Conservation (phyloP, 2,329 filamentous ascomycete species). For the Hypoxylon sp. region DNA sequence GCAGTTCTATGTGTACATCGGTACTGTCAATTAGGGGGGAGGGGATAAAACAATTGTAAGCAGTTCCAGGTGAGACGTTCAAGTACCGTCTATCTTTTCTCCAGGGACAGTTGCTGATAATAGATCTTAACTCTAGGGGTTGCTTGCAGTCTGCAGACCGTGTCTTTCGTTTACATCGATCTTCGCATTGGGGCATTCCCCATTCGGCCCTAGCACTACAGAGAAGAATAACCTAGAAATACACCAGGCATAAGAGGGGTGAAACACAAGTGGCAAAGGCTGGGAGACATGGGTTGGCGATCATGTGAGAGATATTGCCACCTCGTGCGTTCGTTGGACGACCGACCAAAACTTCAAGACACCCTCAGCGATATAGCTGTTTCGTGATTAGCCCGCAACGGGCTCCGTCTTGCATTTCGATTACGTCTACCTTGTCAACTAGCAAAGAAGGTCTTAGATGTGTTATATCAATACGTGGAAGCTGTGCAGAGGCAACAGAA, state of each 20-base stretch:
- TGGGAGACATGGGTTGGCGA: background rate
- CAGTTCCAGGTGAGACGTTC: background rate
- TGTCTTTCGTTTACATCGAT: background rate
- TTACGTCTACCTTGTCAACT: background rate
- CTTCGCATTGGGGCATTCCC: background rate
- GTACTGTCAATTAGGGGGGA: background rate
- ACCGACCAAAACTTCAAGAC: background rate
- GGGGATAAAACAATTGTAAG: background rate
- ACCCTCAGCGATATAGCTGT: background rate
- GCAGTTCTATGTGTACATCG: background rate
- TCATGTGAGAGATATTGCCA: slow-evolving; percentile 5
- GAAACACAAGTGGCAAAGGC: slow-evolving; percentile 7
- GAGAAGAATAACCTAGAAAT: too few species aligned
- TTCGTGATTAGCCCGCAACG: background rate
- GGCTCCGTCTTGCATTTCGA: background rate
- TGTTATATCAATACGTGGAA: background rate
- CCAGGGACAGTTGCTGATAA: too few species aligned
- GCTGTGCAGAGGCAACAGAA: background rate
- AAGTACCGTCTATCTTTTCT: too few species aligned
- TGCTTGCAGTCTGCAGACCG: background rate
- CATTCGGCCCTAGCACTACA: background rate
- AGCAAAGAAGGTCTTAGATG: background rate
- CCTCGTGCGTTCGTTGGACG: background rate
- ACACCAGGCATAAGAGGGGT: background rate
- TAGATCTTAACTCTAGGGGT: background rate